Percentiles rank a stretch among this genome's conserved stretches.
phyloP scores from a whole-genome alignment of 176 grass and related monocot species.

The Thalia dealbata region DNA sequence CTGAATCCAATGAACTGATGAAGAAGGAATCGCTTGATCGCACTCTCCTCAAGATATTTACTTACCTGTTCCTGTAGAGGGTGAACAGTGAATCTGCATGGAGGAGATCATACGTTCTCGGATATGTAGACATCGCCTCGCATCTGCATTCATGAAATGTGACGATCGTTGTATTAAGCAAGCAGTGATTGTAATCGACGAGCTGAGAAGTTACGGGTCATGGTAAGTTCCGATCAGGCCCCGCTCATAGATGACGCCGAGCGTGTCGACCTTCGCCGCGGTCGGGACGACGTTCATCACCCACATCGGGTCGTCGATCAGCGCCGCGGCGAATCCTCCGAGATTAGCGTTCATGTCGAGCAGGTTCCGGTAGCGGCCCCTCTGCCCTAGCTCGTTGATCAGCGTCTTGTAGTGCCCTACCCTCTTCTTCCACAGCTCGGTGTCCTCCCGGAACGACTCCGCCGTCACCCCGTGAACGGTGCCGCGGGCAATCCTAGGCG shows the following conservation, averaged over 20 bases:
- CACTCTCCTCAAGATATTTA: neutral
- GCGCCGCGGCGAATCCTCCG: slow-evolving; percentile 32
- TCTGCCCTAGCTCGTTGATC: slow-evolving; percentile 34
- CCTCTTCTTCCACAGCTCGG: slow-evolving; percentile 36
- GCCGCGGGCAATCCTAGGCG: slow-evolving; percentile 28
- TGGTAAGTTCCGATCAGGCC: slow-evolving; percentile 51
- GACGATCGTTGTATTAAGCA: no score
- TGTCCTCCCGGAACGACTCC: slow-evolving; percentile 25
- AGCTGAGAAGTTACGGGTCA: slow-evolving; percentile 26
- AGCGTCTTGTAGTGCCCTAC: slow-evolving; percentile 32
- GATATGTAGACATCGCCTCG: slow-evolving; percentile 47
- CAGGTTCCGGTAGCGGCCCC: slow-evolving; percentile 45
- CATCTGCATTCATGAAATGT: slow-evolving; percentile 30
- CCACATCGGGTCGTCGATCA: slow-evolving; percentile 40
- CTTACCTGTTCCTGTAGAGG: slow-evolving; percentile 46
- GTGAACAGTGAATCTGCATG: slow-evolving; percentile 38
- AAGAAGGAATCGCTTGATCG: no score
- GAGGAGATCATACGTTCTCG: slow-evolving; percentile 48
- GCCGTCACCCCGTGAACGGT: slow-evolving; percentile 23
- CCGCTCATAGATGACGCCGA: slow-evolving; percentile 40
- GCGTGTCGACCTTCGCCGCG: slow-evolving; percentile 21
- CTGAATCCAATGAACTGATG: slow-evolving; percentile 8
- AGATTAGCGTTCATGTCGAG: slow-evolving; percentile 49
- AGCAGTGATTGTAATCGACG: no score
- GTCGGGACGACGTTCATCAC: slow-evolving; percentile 49